Evolutionary conservation across 1,139 yeast genomes (phyloP).

Genomic region (Blastobotrys raffinosifermentans): DNA sequence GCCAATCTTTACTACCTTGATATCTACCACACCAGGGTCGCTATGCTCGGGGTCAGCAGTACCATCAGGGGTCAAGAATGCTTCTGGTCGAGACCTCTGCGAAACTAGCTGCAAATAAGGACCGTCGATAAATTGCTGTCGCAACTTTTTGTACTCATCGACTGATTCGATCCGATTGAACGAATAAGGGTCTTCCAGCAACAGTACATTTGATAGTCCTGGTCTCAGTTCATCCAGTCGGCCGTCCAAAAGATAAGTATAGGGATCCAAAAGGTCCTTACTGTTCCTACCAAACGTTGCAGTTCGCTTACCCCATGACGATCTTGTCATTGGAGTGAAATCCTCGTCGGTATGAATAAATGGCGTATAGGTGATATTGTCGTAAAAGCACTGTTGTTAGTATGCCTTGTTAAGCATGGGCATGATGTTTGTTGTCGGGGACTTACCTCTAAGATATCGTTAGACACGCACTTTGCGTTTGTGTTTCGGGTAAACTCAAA

Average conservation of each 20-base stretch:
- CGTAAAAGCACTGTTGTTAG: slow-evolving; percentile 49
- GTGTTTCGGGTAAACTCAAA: slow-evolving; percentile 51
- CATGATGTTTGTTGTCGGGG: too few relatives aligned
- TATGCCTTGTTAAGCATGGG: too few relatives aligned
- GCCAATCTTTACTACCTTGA: slow-evolving; percentile 38
- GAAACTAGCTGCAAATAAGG: slow-evolving; percentile 34
- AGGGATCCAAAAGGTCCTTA: slow-evolving; percentile 37
- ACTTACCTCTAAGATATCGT: slow-evolving; percentile 36
- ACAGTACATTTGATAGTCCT: slow-evolving; percentile 23
- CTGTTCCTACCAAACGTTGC: slow-evolving; percentile 24
- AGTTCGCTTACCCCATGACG: slow-evolving; percentile 19
- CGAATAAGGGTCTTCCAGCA: slow-evolving; percentile 28
- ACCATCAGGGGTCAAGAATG: slow-evolving; percentile 25
- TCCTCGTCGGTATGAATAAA: slow-evolving; percentile 41
- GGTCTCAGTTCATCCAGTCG: slow-evolving; percentile 35
- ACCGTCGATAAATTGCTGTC: slow-evolving; percentile 30
- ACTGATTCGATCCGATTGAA: slow-evolving; percentile 23
- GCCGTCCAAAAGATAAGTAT: slow-evolving; percentile 34
- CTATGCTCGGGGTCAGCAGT: slow-evolving; percentile 24
- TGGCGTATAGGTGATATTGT: slow-evolving; percentile 54
- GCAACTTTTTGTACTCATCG: slow-evolving; percentile 26
- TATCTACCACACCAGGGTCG: slow-evolving; percentile 37
- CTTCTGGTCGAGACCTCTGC: slow-evolving; percentile 34
- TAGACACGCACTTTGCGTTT: slow-evolving; percentile 36
- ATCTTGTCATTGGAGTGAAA: slow-evolving; percentile 14